Conservation (phyloP, 305 asterid genomes). For the Solanum hybrid region DNA sequence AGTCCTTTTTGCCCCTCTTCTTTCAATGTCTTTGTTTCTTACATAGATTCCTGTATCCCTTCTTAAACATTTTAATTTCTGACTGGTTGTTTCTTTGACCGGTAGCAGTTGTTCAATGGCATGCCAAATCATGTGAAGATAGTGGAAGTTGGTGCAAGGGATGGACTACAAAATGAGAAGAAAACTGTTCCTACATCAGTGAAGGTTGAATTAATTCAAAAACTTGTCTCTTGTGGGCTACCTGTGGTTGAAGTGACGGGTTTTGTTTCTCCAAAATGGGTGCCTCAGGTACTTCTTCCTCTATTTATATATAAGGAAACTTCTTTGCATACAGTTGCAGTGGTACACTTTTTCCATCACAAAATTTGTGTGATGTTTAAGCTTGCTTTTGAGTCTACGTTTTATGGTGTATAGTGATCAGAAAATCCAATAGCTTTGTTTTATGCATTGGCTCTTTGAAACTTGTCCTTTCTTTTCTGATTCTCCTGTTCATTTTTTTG, state of each 20-base stretch:
- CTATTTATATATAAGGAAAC: neutral
- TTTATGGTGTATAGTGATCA: neutral
- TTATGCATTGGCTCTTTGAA: neutral
- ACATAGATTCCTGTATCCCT: neutral
- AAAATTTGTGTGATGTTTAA: neutral
- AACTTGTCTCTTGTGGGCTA: constrained; percentile 70
- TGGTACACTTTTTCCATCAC: neutral
- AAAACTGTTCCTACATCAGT: constrained; percentile 67
- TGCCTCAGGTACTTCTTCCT: constrained; percentile 70
- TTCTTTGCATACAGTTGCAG: neutral
- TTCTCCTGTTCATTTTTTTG: constrained; percentile 10
- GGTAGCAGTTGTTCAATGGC: constrained; percentile 51
- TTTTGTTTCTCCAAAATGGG: constrained; percentile 97
- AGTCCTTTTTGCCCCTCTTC: neutral
- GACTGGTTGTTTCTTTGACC: neutral
- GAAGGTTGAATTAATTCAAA: constrained; percentile 63
- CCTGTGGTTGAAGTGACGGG: constrained; percentile 93
- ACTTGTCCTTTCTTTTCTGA: constrained; percentile 6
- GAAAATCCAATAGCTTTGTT: neutral
- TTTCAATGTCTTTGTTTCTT: neutral
- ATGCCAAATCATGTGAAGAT: constrained; percentile 76
- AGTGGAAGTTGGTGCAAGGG: constrained; percentile 97
- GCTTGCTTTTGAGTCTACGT: neutral
- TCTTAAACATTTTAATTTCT: neutral
- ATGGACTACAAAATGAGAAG: constrained; percentile 90